A percentile compares a stretch with the other conserved stretches of the same genome.
phyloP scores from a whole-genome alignment of 306 rosid species.

The Astragalus membranaceus region DNA sequence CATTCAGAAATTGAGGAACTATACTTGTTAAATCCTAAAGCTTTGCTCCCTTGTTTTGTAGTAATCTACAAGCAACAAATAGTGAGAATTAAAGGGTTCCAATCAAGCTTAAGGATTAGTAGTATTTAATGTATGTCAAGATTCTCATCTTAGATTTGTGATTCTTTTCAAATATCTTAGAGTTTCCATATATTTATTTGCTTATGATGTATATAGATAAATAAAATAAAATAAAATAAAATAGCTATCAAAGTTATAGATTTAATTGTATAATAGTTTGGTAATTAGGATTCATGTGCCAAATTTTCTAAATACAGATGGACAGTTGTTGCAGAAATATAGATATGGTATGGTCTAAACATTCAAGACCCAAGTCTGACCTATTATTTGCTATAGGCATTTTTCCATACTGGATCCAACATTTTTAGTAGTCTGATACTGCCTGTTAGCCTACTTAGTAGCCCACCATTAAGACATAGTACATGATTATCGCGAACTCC shows the following conservation, averaged over 20 bases:
- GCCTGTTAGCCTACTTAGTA: too few relatives aligned
- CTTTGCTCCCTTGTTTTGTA: constrained; percentile 60
- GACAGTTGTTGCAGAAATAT: too few relatives aligned
- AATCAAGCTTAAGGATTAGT: neutral
- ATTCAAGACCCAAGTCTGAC: too few relatives aligned
- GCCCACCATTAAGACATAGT: too few relatives aligned
- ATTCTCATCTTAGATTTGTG: neutral
- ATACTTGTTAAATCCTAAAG: constrained; percentile 34
- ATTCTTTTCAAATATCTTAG: neutral
- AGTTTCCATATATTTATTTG: neutral
- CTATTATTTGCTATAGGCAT: too few relatives aligned
- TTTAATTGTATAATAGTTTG: too few relatives aligned
- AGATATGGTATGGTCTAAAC: too few relatives aligned
- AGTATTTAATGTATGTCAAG: neutral
- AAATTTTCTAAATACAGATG: too few relatives aligned
- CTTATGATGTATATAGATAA: neutral
- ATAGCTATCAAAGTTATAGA: neutral
- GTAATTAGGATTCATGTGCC: too few relatives aligned
- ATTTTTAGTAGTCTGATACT: too few relatives aligned
- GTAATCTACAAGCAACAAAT: constrained; percentile 33
- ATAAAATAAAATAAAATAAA: neutral
- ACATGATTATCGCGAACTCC: too few relatives aligned
- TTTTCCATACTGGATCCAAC: too few relatives aligned
- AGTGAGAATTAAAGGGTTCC: neutral
- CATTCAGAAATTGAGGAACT: constrained; percentile 36